Evolutionary conservation across 208 protist genomes (phyloP), one percentile per base, ranked within the genome.

Genomic region (Acanthamoeba lenticulata): DNA sequence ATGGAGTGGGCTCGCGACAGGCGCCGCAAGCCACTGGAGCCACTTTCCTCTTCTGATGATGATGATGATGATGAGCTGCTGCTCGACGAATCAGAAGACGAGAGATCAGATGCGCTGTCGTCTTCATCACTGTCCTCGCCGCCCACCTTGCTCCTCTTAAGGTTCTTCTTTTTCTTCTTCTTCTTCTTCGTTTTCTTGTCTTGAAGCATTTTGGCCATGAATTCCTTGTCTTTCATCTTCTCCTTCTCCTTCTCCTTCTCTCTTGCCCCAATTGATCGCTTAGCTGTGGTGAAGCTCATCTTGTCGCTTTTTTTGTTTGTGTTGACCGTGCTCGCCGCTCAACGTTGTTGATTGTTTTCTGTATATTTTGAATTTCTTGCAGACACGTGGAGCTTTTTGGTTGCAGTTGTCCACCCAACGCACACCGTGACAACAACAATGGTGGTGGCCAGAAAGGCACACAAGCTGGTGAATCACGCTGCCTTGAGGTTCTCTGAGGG

Each of bases 211-310:
- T 77, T 77, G 32, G 67, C 38, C 67, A 77, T 45, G 67, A 77
- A 77, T 29, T 77, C 67, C 67, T 77, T 77, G 34, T 77, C 67
- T 34, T 44, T 77, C 4, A 44, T 34, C 67, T 77, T 77, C 67
- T 77, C 67, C 34, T 44, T 44, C 34, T n/a, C 19, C 67, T 1
- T 21, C 4, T 9, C 60, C 52, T 27, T 60, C 6, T 5, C 6
- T 5, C 60, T 69, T 21, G 60, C 57, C 57, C 57, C 57, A 65
- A 65, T 65, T n/a, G 27, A 19, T 60, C 52, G 57, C 27, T 34
- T 65, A 5, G 57, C 5, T 52, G 9, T 3, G 57, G 34, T 65
- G 57, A 65, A 65, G 57, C 57, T 65, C 57, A 77, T 77, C 34
- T 77, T 19, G n/a, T 21, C 21, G 52, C 52, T 21, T 21, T 21